Conservation (phyloP, 129 eudicot species). For the Tanacetum coccineum region DNA sequence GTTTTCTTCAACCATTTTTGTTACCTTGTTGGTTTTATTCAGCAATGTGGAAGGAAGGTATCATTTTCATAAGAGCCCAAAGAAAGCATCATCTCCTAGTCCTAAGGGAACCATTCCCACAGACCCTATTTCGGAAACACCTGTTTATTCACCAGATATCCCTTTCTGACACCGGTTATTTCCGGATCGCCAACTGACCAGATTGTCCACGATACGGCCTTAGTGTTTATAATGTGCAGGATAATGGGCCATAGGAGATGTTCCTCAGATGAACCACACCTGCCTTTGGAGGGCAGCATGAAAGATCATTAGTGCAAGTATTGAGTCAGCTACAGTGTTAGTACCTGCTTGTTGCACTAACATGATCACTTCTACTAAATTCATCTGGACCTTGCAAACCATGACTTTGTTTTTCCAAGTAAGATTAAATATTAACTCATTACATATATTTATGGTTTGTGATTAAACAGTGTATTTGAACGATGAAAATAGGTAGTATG, state of each 20-base stretch:
- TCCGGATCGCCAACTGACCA: slow-evolving; percentile 30
- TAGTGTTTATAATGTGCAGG: slow-evolving; percentile 65
- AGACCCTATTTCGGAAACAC: background rate
- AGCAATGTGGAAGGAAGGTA: slow-evolving; percentile 39
- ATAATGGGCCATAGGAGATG: slow-evolving; percentile 89
- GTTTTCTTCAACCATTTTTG: slow-evolving; percentile 1
- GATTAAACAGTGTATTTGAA: background rate
- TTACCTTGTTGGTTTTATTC: slow-evolving; percentile 15
- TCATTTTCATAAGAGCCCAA: slow-evolving; percentile 28
- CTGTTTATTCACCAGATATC: slow-evolving; percentile 41
- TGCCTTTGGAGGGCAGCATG: slow-evolving; percentile 78
- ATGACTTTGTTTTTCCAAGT: slow-evolving; percentile 86
- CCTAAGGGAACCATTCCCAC: slow-evolving; percentile 1
- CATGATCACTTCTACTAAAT: slow-evolving; percentile 70
- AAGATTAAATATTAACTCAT: slow-evolving; percentile 1
- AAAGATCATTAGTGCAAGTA: slow-evolving; percentile 83
- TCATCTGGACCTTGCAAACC: slow-evolving; percentile 93
- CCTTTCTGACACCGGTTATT: slow-evolving; percentile 32
- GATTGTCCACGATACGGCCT: slow-evolving; percentile 1
- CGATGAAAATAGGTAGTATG: slow-evolving; percentile 58
- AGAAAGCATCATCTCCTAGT: slow-evolving; percentile 9
- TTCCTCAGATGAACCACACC: slow-evolving; percentile 66
- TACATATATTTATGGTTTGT: background rate
- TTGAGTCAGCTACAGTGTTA: slow-evolving; percentile 59
- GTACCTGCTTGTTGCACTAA: slow-evolving; percentile 53